Evolutionary conservation across 495 filamentous ascomycete genomes (phyloP), one percentile per base, ranked within the genome.

Genomic region (Penicillium longicatenatum): DNA sequence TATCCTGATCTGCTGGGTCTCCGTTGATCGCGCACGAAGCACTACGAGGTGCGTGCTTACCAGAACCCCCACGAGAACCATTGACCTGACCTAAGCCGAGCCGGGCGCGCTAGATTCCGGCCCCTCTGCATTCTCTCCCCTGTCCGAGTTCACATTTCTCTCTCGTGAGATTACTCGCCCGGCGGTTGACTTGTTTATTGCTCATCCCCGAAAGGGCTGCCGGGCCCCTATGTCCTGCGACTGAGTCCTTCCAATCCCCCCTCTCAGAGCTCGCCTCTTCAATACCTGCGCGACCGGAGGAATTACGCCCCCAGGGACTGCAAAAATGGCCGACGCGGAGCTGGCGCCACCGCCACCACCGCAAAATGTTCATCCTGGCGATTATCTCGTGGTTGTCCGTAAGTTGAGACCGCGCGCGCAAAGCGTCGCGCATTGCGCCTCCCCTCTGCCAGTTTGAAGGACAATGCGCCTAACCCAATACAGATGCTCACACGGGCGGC

Each of bases 401-500:
- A 82, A 84, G 89, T 89, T 39, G 37, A 37, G 19, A 3, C 24
- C 35, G 37, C 37, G 31, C 52, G 52, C 55, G 59, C 52, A 44
- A 47, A 26, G 4, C 59, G 61, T 57, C 57, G 54, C 57, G 52
- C 56, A 47, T 33, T 55, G 58, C 47, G 41, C 22, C 54, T 29
- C 47, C 19, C 39, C 45, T 39, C 64, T 8, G 37, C n/a, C 52
- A 37, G 7, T 58, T 43, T 19, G 16, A 39, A 6, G 21, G 30
- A 52, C 5, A 22, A 63, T 60, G 60, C 54, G 56, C 54, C 51
- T 62, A 64, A 61, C 58, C 22, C 45, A 42, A 46, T 22, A 50
- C 58, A 82, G 81, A 98, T 77, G 92, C 96, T 72, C 98, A 98
- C 73, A 77, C 84, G 63, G 90, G 93, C 55, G 93, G 91, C 70